Conservation (phyloP, 768 basidiomycete genomes). For the Mrakia frigida region DNA sequence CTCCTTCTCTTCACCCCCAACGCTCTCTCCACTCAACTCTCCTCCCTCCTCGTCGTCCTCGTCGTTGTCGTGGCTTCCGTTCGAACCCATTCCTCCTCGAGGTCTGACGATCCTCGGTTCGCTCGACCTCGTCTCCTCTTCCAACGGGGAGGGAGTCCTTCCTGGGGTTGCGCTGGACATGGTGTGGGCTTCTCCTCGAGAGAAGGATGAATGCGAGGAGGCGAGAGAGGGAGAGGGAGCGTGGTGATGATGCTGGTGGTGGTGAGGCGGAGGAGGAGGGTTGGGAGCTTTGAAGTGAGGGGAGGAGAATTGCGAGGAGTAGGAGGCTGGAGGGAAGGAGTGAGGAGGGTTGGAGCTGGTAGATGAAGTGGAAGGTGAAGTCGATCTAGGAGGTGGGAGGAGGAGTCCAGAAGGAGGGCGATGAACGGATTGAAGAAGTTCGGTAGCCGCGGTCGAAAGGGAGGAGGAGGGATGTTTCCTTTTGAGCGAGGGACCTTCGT, state of each 20-base stretch:
- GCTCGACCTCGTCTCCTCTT: background rate
- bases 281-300: background rate
- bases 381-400: no score
- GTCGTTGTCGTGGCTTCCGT: no score
- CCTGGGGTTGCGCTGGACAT: background rate
- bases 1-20: no score
- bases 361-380: no score
- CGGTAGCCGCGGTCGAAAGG: background rate
- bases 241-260: background rate
- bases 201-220: background rate
- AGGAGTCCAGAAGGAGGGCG: no score
- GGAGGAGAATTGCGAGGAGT: background rate
- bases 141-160: background rate
- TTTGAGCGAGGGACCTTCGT: background rate
- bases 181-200: background rate
- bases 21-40: no score
- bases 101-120: background rate
- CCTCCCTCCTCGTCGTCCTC: background rate
- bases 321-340: background rate
- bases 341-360: background rate
- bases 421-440: no score
- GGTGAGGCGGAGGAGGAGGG: background rate
- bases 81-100: background rate
- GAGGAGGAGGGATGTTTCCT: background rate
- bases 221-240: background rate